phyloP scores from a whole-genome alignment of 768 basidiomycete species.

The Termitomyces titanicus region DNA sequence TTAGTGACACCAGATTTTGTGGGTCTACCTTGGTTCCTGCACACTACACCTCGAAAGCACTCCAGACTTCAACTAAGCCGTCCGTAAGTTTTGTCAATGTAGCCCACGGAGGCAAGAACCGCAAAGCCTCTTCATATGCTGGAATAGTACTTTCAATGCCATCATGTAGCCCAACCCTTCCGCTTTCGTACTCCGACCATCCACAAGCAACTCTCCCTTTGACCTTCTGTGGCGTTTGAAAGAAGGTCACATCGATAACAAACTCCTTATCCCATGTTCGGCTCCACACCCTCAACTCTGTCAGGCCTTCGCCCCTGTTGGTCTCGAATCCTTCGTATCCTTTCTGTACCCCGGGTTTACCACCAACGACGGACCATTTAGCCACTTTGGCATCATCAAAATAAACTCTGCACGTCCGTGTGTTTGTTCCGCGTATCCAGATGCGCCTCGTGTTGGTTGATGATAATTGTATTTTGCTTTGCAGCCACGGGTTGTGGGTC shows the following conservation, averaged over 20 bases:
- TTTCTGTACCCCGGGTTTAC: constrained; percentile 3
- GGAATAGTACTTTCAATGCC: constrained; percentile 68
- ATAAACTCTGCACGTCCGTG: constrained; percentile 55
- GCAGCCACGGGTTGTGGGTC: constrained; percentile 15
- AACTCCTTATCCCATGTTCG: constrained; percentile 48
- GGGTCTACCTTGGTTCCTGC: too few relatives aligned
- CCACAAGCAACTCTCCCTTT: constrained; percentile 46
- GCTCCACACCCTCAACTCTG: constrained; percentile 45
- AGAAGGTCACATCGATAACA: constrained; percentile 41
- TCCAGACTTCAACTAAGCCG: constrained; percentile 57
- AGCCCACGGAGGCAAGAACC: constrained; percentile 67
- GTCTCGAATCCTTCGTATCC: constrained; percentile 7
- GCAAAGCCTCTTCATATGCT: constrained; percentile 62
- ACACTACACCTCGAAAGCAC: constrained; percentile 26
- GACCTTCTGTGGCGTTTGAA: constrained; percentile 33
- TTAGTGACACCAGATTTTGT: not conserved
- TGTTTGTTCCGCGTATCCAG: constrained; percentile 46
- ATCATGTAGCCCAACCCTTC: constrained; percentile 31
- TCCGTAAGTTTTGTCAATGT: constrained; percentile 52
- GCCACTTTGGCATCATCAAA: constrained; percentile 33
- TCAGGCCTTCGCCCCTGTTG: constrained; percentile 25
- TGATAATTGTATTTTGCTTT: constrained; percentile 10
- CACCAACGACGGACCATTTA: constrained; percentile 5
- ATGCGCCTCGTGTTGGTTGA: constrained; percentile 30
- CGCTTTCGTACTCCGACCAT: constrained; percentile 53